Evolutionary conservation across 2,329 filamentous ascomycete species (phyloP).

Genomic region (Dothidotthia symphoricarpi): DNA sequence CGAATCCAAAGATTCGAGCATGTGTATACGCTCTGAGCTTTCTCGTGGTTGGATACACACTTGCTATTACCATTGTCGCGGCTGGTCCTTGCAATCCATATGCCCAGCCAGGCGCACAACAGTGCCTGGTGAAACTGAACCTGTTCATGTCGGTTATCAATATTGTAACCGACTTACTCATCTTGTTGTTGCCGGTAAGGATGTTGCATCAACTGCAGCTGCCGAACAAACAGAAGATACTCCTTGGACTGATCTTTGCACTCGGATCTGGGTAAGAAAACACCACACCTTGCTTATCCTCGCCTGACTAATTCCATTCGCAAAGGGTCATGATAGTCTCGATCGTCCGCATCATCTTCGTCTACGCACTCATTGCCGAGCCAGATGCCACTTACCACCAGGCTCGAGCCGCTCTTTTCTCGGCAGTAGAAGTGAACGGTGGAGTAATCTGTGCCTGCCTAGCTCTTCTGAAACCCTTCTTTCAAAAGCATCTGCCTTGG

Average conservation of each 20-base stretch:
- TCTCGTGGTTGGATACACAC: constrained; percentile 16
- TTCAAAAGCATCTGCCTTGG: constrained; percentile 14
- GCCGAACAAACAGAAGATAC: constrained; percentile 25
- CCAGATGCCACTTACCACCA: constrained; percentile 20
- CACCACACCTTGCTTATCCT: not conserved
- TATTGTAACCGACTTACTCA: constrained; percentile 37
- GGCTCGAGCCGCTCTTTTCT: constrained; percentile 18
- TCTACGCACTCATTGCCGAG: constrained; percentile 16
- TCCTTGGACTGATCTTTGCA: constrained; percentile 30
- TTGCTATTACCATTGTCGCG: constrained; percentile 18
- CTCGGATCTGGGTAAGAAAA: constrained; percentile 23
- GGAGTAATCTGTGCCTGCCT: constrained; percentile 20
- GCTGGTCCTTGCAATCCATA: constrained; percentile 19
- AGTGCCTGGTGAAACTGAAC: constrained; percentile 18
- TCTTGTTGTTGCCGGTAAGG: constrained; percentile 30
- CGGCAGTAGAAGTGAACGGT: constrained; percentile 17
- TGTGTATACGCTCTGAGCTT: constrained; percentile 14
- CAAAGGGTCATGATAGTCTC: constrained; percentile 16
- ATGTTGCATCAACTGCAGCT: constrained; percentile 26
- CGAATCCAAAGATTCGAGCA: constrained; percentile 8
- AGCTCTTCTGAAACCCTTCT: constrained; percentile 17
- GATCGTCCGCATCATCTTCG: constrained; percentile 21
- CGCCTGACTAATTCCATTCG: not conserved
- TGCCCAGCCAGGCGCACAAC: constrained; percentile 6
- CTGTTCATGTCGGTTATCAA: constrained; percentile 29